Percentiles rank a stretch among this genome's conserved stretches.
Conservation (phyloP, 345 rosid genomes). For the Eucalyptus polybractea region DNA sequence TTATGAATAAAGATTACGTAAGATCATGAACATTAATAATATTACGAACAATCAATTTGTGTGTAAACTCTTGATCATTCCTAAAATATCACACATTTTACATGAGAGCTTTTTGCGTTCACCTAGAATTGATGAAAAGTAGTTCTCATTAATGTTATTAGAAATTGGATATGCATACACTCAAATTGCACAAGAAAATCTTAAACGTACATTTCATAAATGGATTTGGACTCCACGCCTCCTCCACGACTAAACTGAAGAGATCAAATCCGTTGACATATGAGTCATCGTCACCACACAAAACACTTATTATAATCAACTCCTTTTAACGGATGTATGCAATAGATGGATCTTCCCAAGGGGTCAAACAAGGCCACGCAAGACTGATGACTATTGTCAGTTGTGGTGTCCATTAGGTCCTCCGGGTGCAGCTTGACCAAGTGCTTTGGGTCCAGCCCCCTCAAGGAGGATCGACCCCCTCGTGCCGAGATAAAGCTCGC, state of each 20-base stretch:
- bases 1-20: neutral
- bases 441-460: neutral
- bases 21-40: neutral
- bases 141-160: neutral
- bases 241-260: neutral
- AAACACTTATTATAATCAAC: neutral
- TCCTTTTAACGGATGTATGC: neutral
- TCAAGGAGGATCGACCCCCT: neutral
- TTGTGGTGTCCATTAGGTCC: slow-evolving; percentile 23
- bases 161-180: neutral
- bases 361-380: neutral
- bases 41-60: neutral
- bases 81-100: neutral
- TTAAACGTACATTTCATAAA: neutral
- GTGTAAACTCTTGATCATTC: neutral
- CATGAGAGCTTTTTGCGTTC: neutral
- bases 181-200: neutral
- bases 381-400: neutral
- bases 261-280: neutral
- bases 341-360: neutral
- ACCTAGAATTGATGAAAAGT: neutral
- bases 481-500: neutral
- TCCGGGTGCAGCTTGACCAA: slow-evolving; percentile 1
- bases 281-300: neutral
- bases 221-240: neutral